A percentile compares a stretch with the other conserved stretches of the same genome.
phyloP scores from a whole-genome alignment of 2,329 filamentous ascomycete genomes.

The Talaromyces amestolkiae region DNA sequence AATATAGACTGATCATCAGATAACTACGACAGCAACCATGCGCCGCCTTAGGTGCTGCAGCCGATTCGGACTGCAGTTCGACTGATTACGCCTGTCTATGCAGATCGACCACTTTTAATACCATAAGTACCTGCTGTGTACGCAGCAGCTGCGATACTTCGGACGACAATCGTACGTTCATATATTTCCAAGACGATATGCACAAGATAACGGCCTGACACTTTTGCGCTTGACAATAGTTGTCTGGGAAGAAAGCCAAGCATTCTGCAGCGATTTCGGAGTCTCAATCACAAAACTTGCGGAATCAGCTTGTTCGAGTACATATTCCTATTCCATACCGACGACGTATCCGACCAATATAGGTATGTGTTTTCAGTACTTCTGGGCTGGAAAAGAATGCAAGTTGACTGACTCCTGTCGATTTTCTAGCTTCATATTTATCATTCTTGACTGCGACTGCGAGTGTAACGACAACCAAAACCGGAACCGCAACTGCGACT shows the following conservation, averaged over 20 bases:
- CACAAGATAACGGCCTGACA: background rate
- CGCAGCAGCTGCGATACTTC: slow-evolving; percentile 1
- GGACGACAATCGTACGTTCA: slow-evolving; percentile 10
- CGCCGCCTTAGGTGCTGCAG: background rate
- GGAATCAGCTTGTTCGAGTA: slow-evolving; percentile 10
- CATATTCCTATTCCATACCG: slow-evolving; percentile 3
- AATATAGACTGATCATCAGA: background rate
- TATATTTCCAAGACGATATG: background rate
- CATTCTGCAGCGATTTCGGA: slow-evolving; percentile 9
- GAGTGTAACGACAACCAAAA: background rate
- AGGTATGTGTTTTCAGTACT: background rate
- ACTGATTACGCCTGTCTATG: slow-evolving; percentile 16
- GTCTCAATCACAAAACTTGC: slow-evolving; percentile 10
- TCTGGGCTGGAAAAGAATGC: background rate
- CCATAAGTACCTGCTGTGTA: slow-evolving; percentile 8
- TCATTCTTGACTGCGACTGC: background rate
- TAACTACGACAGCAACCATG: slow-evolving; percentile 8
- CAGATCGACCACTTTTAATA: background rate
- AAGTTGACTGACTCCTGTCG: background rate
- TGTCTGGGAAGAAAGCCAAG: slow-evolving; percentile 8
- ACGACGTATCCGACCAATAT: background rate
- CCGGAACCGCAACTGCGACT: background rate
- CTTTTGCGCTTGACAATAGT: background rate
- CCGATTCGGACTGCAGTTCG: background rate
- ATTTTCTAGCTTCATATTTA: background rate